A percentile compares a stretch with the other conserved stretches of the same genome.
Conservation (phyloP, 2,329 filamentous ascomycete species). For the Botrytis galanthina region DNA sequence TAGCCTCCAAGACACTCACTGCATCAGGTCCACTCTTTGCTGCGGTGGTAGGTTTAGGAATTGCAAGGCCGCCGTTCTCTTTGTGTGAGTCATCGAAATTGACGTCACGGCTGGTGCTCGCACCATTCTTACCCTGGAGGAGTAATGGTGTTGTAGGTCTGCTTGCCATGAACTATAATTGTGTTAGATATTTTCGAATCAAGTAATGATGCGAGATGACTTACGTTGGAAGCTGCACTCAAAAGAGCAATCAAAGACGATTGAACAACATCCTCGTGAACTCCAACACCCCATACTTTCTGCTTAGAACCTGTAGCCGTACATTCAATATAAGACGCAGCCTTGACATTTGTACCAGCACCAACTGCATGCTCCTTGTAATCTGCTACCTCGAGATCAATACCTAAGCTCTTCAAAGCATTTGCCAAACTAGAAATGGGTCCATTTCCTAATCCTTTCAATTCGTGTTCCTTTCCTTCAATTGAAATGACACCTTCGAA, state of each 20-base stretch:
- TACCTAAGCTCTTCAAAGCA: constrained; percentile 73
- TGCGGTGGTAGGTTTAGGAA: constrained; percentile 31
- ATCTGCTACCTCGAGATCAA: constrained; percentile 86
- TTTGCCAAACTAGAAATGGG: constrained; percentile 86
- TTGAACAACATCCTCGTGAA: constrained; percentile 90
- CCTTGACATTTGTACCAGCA: constrained; percentile 76
- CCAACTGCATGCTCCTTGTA: constrained; percentile 97
- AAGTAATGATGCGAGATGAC: constrained; percentile 77
- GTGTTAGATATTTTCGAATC: constrained; percentile 83
- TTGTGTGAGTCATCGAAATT: constrained; percentile 35
- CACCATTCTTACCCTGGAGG: constrained; percentile 55
- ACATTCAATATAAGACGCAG: constrained; percentile 94
- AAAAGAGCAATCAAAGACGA: constrained; percentile 83
- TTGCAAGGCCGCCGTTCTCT: constrained; percentile 29
- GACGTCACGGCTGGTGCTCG: constrained; percentile 42
- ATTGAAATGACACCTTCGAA: constrained; percentile 85
- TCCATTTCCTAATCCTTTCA: constrained; percentile 81
- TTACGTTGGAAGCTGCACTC: constrained; percentile 81
- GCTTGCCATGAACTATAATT: constrained; percentile 70
- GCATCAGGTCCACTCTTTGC: constrained; percentile 36
- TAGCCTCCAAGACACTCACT: constrained; percentile 43
- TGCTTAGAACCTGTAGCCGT: constrained; percentile 64
- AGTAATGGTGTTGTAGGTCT: constrained; percentile 66
- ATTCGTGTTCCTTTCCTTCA: constrained; percentile 73
- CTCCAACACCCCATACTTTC: constrained; percentile 85